Base-by-base conservation (phyloP, 1,284 basidiomycete genomes). In the Microbotryomycetes sp. region DNA sequence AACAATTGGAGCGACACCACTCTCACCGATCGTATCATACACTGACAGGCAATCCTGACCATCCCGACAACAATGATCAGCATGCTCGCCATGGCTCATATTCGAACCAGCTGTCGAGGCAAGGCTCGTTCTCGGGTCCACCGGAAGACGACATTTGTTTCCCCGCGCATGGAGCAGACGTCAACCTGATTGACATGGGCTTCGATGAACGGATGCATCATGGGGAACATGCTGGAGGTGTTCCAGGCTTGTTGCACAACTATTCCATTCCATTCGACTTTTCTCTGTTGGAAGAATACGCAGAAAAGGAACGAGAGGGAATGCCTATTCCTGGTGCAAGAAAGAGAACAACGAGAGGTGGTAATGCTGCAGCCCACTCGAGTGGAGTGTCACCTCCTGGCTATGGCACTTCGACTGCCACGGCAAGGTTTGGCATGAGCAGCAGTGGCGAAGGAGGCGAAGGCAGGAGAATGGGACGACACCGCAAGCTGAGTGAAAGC, bases 401-500 rank as follows among this genome's bases (percentile, higher is more conserved):
- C 3, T 69, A 69, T 36, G 67, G 67, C 16, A 49, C 61, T 22
- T 66, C 64, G 28, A 50, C 56, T 1, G 52, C 49, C 50, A 67
- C 55, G 22, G 47, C 52, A 49, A 23, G 54, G 54, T 54, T 36
- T 16, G 28, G 60, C 32, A 60, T 59, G 30, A 52, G 69, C 56
- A 68, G 76, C 85, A 29, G 74, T 31, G 64, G 67, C 52, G 52
- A 54, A 57, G 62, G 67, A 56, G 62, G 66, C 52, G 60, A 66
- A 32, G 36, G 54, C 22, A 49, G 68, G n/a, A 60, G 45, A 23
- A 65, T 70, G 63, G 62, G 82, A 15, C 82, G 88, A 30, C 86
- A 89, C 61, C 85, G 91, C 58, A 92, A 91, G 72, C 80, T 92
- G 56, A 89, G 88, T 66, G 86, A 90, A 72, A 88, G 85, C 67